A percentile compares a stretch with the other conserved stretches of the same genome.
These are phyloP conservation scores for Alloteropsis semialata DNA, from an alignment of 176 grass and related monocot genomes.

Conservation along the genomic window DNA sequence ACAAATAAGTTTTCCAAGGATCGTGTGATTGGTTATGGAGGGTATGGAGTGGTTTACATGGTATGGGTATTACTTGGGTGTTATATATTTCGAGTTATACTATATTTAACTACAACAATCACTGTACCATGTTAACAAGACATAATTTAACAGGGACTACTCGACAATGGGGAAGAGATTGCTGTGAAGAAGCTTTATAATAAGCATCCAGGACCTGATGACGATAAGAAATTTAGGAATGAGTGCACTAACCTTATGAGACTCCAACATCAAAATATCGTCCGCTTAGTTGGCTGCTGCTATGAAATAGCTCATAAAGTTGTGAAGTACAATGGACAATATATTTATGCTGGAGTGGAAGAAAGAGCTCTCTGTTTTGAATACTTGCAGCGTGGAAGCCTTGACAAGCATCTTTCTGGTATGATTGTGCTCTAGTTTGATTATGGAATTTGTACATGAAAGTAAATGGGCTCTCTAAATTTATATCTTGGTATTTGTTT, in stretches of 20 bases:
- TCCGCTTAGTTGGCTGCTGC: neutral
- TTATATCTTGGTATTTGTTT: neutral
- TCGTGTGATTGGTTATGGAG: neutral
- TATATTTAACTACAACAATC: neutral
- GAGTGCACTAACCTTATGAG: neutral
- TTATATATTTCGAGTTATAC: neutral
- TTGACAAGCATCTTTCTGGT: neutral
- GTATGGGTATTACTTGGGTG: neutral
- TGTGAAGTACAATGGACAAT: neutral
- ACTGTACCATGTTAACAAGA: neutral
- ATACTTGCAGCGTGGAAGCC: neutral
- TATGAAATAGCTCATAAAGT: neutral
- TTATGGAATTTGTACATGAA: neutral
- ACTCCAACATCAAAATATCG: neutral
- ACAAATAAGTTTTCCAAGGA: neutral
- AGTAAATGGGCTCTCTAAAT: neutral
- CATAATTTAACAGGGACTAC: neutral
- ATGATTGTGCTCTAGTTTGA: neutral
- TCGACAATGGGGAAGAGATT: neutral
- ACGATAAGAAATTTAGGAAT: neutral
- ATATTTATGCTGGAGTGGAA: neutral
- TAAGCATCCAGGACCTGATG: neutral
- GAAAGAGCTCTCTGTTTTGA: neutral
- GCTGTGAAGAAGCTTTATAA: conserved; percentile 3
- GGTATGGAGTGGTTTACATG: conserved; percentile 3